Base-by-base conservation (phyloP, 1,284 basidiomycete genomes). In the Fomitopsis schrenkii region DNA sequence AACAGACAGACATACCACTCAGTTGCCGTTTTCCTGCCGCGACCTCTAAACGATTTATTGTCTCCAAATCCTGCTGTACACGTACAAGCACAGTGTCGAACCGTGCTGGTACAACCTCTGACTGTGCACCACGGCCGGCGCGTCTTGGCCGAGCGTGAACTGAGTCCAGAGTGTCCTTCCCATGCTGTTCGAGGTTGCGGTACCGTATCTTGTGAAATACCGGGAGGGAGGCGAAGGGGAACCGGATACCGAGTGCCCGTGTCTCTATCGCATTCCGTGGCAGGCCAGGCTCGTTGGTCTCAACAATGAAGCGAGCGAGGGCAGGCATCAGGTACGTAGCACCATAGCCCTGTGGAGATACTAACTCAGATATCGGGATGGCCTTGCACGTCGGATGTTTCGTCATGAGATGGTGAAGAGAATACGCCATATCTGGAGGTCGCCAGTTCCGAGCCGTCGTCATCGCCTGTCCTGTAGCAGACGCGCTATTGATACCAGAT, bases 261-360 rank as follows among this genome's bases (percentile, higher is more conserved):
- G 30, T 19, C 41, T 61, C 55, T 17, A 62, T 33, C 17, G 48
- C 55, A 14, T 50, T 28, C 12, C 30, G 3, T 15, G 48, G 2
- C 3, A 30, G 15, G 17, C 3, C 12, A 5, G 48, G 48, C n/a
- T 52, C 8, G n/a, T 42, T 22, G 22, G 28, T 53, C 17, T 52
- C 55, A 4, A 67, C 63, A 7, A 70, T 59, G 53, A 65, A 74
- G 7, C 66, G 67, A 9, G 67, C 64, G n/a, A 74, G 63, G 7
- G 71, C 72, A 17, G 68, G 64, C 5, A 53, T 53, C 54, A 76
- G 70, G 35, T 60, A 63, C 0, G 50, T 57, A 3, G 72, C 71
- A 5, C 71, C 67, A 50, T 50, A 50, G 26, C 28, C 12, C 3
- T 35, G 2, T 3, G 48, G 2, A 50, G 53, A 38, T 14, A 40